Conservation (phyloP, 768 basidiomycete species). For the Amanita rimosa region DNA sequence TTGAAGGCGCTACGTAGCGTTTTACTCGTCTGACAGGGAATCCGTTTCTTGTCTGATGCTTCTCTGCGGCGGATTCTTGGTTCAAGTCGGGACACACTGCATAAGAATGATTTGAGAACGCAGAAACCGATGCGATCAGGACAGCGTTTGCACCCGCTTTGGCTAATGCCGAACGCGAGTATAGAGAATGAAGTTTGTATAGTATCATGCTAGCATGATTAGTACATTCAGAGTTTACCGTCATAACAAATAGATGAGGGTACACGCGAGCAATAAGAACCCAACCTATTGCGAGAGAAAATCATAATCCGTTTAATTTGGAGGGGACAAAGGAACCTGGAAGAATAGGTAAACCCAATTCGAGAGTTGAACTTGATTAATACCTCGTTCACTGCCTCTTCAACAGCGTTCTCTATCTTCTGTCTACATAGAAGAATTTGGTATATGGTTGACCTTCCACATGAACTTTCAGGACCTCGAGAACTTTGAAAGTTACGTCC, state of each 20-base stretch:
- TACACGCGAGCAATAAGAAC: too few relatives aligned
- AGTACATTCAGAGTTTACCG: too few relatives aligned
- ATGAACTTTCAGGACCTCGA: not conserved
- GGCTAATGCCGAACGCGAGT: too few relatives aligned
- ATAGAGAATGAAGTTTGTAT: too few relatives aligned
- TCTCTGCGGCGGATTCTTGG: conserved; percentile 1
- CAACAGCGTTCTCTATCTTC: not conserved
- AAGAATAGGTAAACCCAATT: too few relatives aligned
- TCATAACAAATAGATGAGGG: too few relatives aligned
- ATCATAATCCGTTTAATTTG: too few relatives aligned
- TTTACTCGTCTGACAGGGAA: conserved; percentile 6
- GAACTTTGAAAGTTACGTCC: not conserved
- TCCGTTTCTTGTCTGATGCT: not conserved
- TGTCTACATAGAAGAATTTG: not conserved
- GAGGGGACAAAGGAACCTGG: not conserved
- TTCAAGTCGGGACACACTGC: conserved; percentile 17
- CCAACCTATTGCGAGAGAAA: too few relatives aligned
- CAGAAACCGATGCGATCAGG: conserved; percentile 20
- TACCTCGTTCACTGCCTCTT: not conserved
- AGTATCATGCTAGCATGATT: too few relatives aligned
- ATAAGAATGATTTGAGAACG: conserved; percentile 15
- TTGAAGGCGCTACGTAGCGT: conserved; percentile 6
- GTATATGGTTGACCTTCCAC: not conserved
- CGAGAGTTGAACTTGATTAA: too few relatives aligned
- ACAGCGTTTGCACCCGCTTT: conserved; percentile 13